These are phyloP conservation scores for Tetrastigma voinierianum DNA, from an alignment of 164 flowering plant species.

Conservation along the genomic window DNA sequence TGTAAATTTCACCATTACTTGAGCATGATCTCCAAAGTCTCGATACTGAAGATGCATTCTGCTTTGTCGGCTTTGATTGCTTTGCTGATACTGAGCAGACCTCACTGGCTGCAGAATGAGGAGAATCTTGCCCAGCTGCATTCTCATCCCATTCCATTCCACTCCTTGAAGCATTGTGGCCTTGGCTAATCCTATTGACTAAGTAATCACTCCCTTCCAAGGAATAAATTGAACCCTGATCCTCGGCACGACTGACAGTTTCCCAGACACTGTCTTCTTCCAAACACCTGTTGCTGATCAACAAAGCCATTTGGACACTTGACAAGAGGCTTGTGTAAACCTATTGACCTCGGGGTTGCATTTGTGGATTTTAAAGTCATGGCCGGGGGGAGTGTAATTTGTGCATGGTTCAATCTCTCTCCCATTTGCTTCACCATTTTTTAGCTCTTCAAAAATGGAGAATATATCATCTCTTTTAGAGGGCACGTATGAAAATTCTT, in stretches of 20 bases:
- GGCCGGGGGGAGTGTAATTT: conserved; percentile 61
- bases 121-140: conserved; percentile 44
- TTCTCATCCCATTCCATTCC: conserved; percentile 77
- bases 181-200: conserved; percentile 46
- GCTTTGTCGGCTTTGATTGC: conserved; percentile 40
- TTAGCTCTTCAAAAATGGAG: conserved; percentile 55
- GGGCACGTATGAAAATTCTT: conserved; percentile 55
- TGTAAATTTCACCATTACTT: conserved; percentile 56
- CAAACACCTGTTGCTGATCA: conserved; percentile 38
- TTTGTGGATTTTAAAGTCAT: conserved; percentile 54
- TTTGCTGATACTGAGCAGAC: conserved; percentile 42
- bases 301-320: conserved; percentile 30
- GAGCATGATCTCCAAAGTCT: conserved; percentile 77
- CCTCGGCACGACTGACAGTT: conserved; percentile 86
- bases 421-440: conserved; percentile 46
- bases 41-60: conserved; percentile 50
- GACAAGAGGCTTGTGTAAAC: conserved; percentile 19
- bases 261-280: conserved; percentile 98
- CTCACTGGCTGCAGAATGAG: conserved; percentile 59
- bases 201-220: conserved; percentile 70
- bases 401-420: conserved; percentile 60
- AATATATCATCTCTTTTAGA: conserved; percentile 64
- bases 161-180: conserved; percentile 55
- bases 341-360: conserved; percentile 54
- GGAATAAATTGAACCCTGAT: conserved; percentile 81